phyloP scores from a whole-genome alignment of 148 eudicot species.

The Vaccinium vitisidaea region DNA sequence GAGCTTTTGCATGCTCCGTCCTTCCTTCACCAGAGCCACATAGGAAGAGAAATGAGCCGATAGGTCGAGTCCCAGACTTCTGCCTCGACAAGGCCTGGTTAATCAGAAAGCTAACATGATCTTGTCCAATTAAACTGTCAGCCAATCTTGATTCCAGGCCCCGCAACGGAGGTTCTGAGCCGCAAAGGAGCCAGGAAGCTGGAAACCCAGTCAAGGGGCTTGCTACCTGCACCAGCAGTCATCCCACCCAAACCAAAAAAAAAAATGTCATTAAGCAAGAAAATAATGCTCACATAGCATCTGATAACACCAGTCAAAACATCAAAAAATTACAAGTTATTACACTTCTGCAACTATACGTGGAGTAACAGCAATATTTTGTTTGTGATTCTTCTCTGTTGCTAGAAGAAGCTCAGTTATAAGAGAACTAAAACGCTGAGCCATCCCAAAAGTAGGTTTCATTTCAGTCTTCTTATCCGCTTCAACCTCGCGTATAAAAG shows the following conservation, averaged over 20 bases:
- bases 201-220: conserved; percentile 8
- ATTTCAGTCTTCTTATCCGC: not conserved
- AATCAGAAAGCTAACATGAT: not conserved
- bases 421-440: not conserved
- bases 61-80: not conserved
- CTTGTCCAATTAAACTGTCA: not conserved
- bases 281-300: not conserved
- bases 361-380: not conserved
- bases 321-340: not conserved
- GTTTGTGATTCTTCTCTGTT: not conserved
- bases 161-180: not conserved
- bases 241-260: not conserved
- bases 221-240: not conserved
- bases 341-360: not conserved
- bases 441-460: not conserved
- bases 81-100: not conserved
- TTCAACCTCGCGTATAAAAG: not conserved
- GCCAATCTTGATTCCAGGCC: conserved; percentile 3
- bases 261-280: not conserved
- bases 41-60: conserved; percentile 6
- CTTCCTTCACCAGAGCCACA: not conserved
- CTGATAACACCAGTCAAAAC: not conserved
- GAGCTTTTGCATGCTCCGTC: not conserved
- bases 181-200: not conserved
- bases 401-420: not conserved